Conservation (phyloP, 768 basidiomycete genomes). For the Psilocybe subaeruginosa region DNA sequence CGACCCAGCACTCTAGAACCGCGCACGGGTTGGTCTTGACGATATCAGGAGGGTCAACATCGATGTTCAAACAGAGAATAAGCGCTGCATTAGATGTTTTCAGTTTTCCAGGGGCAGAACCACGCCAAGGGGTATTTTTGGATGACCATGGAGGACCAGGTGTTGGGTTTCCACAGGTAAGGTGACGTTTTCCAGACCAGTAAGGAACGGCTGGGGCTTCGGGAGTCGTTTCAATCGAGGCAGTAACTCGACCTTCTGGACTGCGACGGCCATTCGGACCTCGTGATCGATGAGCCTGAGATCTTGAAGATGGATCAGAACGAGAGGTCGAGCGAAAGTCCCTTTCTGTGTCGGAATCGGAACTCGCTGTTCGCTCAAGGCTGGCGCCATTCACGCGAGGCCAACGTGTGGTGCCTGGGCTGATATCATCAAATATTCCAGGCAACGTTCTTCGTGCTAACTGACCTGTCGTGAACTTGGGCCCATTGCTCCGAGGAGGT, state of each 20-base stretch:
- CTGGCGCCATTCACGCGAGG: conserved; percentile 18
- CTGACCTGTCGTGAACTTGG: conserved; percentile 15
- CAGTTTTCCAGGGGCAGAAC: conserved; percentile 78
- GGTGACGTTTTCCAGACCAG: conserved; percentile 89
- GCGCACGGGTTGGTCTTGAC: conserved; percentile 98
- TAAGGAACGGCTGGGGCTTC: conserved; percentile 68
- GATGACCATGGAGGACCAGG: conserved; percentile 68
- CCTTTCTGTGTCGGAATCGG: conserved; percentile 60
- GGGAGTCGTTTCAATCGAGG: conserved; percentile 48
- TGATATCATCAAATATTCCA: neutral
- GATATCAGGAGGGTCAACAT: conserved; percentile 96
- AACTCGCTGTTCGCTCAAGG: conserved; percentile 30
- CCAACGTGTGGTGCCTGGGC: conserved; percentile 37
- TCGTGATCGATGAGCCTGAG: conserved; percentile 31
- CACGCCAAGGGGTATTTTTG: conserved; percentile 79
- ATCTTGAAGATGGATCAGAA: conserved; percentile 50
- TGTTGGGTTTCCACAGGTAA: conserved; percentile 86
- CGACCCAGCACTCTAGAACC: conserved; percentile 95
- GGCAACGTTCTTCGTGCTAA: neutral
- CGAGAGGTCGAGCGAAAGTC: conserved; percentile 50
- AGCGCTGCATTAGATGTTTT: conserved; percentile 90
- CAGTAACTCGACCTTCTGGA: conserved; percentile 40
- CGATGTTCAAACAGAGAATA: conserved; percentile 94
- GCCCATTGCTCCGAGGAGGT: conserved; percentile 10
- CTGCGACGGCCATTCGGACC: conserved; percentile 29